Percentiles rank a stretch among this genome's conserved stretches.
These are phyloP conservation scores for Entelexis sorbosivorans DNA, from an alignment of 1,139 yeast genomes.

Conservation along the genomic window DNA sequence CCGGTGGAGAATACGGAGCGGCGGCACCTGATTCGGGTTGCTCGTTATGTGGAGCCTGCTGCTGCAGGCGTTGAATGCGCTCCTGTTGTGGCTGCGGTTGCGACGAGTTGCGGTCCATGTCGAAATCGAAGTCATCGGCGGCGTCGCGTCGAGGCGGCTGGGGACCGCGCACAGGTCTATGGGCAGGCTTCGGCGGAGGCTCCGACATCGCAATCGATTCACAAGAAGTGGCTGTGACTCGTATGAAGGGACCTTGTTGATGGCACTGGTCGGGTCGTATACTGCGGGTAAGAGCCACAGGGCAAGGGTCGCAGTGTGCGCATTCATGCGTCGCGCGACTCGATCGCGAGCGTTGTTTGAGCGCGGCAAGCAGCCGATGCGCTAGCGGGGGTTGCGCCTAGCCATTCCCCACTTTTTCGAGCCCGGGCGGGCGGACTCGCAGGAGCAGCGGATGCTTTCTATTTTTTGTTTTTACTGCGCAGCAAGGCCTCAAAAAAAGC, in stretches of 20 bases:
- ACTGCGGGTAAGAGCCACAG: not conserved
- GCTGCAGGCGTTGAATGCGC: not conserved
- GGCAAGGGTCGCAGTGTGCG: not conserved
- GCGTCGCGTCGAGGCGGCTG: not conserved
- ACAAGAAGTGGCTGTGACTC: not conserved
- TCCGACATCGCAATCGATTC: not conserved
- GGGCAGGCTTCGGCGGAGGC: constrained; percentile 11
- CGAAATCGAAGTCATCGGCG: constrained; percentile 6
- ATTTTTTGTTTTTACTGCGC: too few relatives aligned
- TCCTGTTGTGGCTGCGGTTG: not conserved
- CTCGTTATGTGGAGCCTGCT: not conserved
- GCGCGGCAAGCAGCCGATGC: not conserved
- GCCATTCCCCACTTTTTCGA: too few relatives aligned
- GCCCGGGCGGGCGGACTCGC: too few relatives aligned
- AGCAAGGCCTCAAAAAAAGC: too few relatives aligned
- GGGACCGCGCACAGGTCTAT: not conserved
- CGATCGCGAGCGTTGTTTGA: not conserved
- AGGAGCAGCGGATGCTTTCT: too few relatives aligned
- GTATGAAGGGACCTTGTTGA: too few relatives aligned
- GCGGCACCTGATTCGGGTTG: not conserved
- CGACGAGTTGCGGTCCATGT: not conserved
- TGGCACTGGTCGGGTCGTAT: not conserved
- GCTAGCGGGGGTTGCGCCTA: too few relatives aligned
- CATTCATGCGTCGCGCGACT: constrained; percentile 10
- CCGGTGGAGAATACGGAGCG: not conserved